A percentile compares a stretch with the other conserved stretches of the same genome.
phyloP scores from a whole-genome alignment of 805 yeast species.

The Priceomyces medius region DNA sequence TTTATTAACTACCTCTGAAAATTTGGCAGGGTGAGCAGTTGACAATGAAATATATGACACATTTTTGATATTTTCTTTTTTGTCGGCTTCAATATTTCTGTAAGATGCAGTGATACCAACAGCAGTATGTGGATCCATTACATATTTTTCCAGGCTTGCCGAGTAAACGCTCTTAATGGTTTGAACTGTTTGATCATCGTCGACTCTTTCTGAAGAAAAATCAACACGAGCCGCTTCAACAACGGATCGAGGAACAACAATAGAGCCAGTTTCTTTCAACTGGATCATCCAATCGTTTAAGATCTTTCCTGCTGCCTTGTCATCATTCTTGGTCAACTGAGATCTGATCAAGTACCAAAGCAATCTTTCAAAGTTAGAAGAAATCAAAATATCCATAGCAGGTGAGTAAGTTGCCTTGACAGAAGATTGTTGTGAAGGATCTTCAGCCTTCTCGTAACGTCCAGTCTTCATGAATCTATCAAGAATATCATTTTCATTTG shows the following conservation, averaged over 20 bases:
- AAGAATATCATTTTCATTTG: conserved; percentile 92
- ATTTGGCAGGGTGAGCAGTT: conserved; percentile 99
- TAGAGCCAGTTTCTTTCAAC: conserved; percentile 73
- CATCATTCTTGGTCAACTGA: conserved; percentile 52
- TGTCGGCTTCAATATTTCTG: conserved; percentile 52
- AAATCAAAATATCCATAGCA: conserved; percentile 96
- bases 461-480: conserved; percentile 90
- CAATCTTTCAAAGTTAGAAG: conserved; percentile 94
- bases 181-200: conserved; percentile 71
- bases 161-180: conserved; percentile 74
- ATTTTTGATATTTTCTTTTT: conserved; percentile 34
- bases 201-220: conserved; percentile 77
- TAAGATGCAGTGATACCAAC: conserved; percentile 86
- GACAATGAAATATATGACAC: conserved; percentile 67
- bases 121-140: conserved; percentile 95
- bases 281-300: conserved; percentile 76
- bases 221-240: conserved; percentile 63
- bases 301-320: conserved; percentile 67
- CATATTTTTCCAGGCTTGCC: conserved; percentile 62
- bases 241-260: conserved; percentile 64
- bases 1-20: conserved; percentile 89
- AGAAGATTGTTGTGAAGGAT: conserved; percentile 38
- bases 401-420: conserved; percentile 93
- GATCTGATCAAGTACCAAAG: conserved; percentile 90
- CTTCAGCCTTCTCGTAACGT: conserved; percentile 68